Evolutionary conservation across 345 rosid species (phyloP).

Genomic region (Acer campestre): DNA sequence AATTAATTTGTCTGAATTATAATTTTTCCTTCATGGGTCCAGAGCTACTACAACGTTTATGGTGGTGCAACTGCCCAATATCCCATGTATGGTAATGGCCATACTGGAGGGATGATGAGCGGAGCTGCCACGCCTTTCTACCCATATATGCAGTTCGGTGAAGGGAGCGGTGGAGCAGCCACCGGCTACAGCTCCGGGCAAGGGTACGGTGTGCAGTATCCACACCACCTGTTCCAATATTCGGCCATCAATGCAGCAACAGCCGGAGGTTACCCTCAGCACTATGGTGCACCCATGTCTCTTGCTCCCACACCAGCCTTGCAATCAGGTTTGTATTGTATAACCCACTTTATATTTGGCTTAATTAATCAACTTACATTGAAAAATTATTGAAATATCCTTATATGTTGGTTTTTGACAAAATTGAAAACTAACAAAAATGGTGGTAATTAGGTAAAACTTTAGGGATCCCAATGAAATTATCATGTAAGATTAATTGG

Average conservation of each 20-base stretch:
- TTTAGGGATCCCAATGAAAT: not conserved
- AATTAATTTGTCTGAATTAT: slow-evolving; percentile 9
- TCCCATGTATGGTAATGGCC: slow-evolving; percentile 73
- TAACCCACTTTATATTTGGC: not conserved
- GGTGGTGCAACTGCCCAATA: slow-evolving; percentile 80
- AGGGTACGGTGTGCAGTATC: slow-evolving; percentile 68
- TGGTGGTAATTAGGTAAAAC: no score
- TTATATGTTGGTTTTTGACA: no score
- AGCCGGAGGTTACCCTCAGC: slow-evolving; percentile 67
- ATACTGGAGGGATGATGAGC: slow-evolving; percentile 52
- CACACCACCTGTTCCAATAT: slow-evolving; percentile 76
- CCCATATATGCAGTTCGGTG: slow-evolving; percentile 85
- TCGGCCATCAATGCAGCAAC: slow-evolving; percentile 58
- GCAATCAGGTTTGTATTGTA: slow-evolving; percentile 65
- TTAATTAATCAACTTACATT: no score
- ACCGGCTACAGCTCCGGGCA: slow-evolving; percentile 63
- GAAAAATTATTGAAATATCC: no score
- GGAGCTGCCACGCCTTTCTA: slow-evolving; percentile 67
- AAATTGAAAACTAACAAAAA: no score
- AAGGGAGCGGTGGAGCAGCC: slow-evolving; percentile 59
- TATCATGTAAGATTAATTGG: no score
- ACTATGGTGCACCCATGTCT: slow-evolving; percentile 75
- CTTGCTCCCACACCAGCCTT: slow-evolving; percentile 78
- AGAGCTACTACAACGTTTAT: slow-evolving; percentile 86
- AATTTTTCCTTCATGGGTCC: slow-evolving; percentile 11